A percentile compares a stretch with the other conserved stretches of the same genome.
Conservation (phyloP, 2,329 filamentous ascomycete species). For the Aspergillus ochraceoroseus region DNA sequence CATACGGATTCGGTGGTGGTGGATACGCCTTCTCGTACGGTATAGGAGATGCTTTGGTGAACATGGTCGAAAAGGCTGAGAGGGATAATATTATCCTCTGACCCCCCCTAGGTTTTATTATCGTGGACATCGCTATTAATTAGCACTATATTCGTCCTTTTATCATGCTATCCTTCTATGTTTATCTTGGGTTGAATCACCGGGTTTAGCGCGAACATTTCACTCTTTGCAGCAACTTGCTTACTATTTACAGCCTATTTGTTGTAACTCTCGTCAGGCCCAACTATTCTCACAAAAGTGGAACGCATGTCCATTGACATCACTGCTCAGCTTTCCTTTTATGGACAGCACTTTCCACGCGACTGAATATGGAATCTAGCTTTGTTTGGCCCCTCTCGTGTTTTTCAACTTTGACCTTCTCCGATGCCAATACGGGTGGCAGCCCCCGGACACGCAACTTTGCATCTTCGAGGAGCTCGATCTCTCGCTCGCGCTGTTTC, state of each 20-base stretch:
- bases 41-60: slow-evolving; percentile 32
- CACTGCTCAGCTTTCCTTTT: slow-evolving; percentile 20
- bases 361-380: slow-evolving; percentile 29
- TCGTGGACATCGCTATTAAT: too few species aligned
- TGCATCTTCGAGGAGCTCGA: slow-evolving; percentile 34
- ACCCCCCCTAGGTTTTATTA: too few species aligned
- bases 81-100: slow-evolving; percentile 29
- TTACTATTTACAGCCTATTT: too few species aligned
- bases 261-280: too few species aligned
- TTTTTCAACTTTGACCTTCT: slow-evolving; percentile 32
- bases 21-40: slow-evolving; percentile 40
- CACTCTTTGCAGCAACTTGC: too few species aligned
- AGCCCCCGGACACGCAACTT: slow-evolving; percentile 31
- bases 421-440: slow-evolving; percentile 31
- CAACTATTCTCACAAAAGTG: too few species aligned
- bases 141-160: too few species aligned
- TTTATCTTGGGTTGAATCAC: too few species aligned
- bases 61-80: slow-evolving; percentile 35
- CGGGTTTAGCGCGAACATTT: too few species aligned
- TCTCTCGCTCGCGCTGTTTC: slow-evolving; percentile 32
- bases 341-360: slow-evolving; percentile 12
- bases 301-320: background rate
- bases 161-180: too few species aligned
- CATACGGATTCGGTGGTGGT: slow-evolving; percentile 39
- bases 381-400: slow-evolving; percentile 33